Conservation (phyloP, 495 filamentous ascomycete genomes). For the Aspergillus steynii region DNA sequence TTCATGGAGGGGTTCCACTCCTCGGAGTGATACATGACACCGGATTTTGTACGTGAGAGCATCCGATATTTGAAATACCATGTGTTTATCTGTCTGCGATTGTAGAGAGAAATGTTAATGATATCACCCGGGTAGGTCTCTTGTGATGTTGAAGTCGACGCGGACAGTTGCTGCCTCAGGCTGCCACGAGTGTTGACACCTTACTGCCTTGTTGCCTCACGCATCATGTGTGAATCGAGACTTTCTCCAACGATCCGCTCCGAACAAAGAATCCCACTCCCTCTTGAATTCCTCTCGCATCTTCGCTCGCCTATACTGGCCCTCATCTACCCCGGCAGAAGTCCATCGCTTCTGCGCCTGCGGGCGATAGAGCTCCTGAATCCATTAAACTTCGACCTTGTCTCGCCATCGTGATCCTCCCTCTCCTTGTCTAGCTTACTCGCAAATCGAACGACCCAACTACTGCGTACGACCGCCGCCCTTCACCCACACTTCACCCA, state of each 20-base stretch:
- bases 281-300: neutral
- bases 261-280: neutral
- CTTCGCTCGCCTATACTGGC: neutral
- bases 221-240: neutral
- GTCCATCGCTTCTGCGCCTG: conserved; percentile 18
- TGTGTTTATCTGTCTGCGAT: neutral
- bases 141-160: neutral
- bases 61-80: neutral
- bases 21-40: neutral
- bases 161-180: conserved; percentile 19
- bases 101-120: conserved; percentile 1
- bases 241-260: neutral
- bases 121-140: no score
- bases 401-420: conserved; percentile 1
- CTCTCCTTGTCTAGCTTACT: neutral
- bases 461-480: neutral
- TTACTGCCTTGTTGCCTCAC: neutral
- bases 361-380: conserved; percentile 21
- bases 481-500: neutral
- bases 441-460: neutral
- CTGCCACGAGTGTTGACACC: neutral
- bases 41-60: neutral
- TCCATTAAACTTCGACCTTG: neutral
- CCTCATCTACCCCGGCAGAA: neutral
- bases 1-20: neutral